Base-by-base conservation (phyloP, 345 rosid species). In the Raphanus raphanistrum region DNA sequence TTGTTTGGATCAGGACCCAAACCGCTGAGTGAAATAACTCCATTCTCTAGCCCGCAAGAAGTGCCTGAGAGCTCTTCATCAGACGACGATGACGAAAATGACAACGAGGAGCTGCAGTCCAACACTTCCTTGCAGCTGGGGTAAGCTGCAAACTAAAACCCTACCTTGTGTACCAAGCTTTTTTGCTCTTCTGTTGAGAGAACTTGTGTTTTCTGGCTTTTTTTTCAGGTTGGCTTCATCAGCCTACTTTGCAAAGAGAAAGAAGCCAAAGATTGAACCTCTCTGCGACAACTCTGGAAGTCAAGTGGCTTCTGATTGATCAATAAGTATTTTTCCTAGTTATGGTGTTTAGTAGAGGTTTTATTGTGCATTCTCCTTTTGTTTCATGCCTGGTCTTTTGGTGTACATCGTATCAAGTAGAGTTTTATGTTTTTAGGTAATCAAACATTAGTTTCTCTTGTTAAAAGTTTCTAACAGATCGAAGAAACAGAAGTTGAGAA, bases 81-180 rank as follows among this genome's bases (percentile, higher is more conserved):
- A 32, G 72, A 64, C 2, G 79, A 80, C 0, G 79, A 74, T 74
- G 72, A 57, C 52, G 76, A 75, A 28, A 68, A 80, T 29, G 79
- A 52, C 26, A 52, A 52, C 26, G 58, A 16, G 25, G 58, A 80
- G 26, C 72, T 57, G 2, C 71, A 45, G 70, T 80, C 79, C 1
- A 79, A 80, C n/a, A 74, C 82, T 80, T 80, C 79, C 68, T 80
- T 80, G 79, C 82, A 80, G 54, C 62, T 80, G 68, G 82, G 79
- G 82, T 80, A 75, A 74, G 16, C 63, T 69, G 25, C 43, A 73
- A 66, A 59, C 12, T 11, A 35, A 38, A 65, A 2, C 79, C 82
- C 68, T 80, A 74, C 8, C 78, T 79, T 79, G 29, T 73, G 10
- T 8, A 60, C 16, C 70, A 72, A 73, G 68, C 28, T 26, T 64